Evolutionary conservation across 176 grass and related monocot species (phyloP), one percentile per base, ranked within the genome.

Genomic region (Cocos nucifera): DNA sequence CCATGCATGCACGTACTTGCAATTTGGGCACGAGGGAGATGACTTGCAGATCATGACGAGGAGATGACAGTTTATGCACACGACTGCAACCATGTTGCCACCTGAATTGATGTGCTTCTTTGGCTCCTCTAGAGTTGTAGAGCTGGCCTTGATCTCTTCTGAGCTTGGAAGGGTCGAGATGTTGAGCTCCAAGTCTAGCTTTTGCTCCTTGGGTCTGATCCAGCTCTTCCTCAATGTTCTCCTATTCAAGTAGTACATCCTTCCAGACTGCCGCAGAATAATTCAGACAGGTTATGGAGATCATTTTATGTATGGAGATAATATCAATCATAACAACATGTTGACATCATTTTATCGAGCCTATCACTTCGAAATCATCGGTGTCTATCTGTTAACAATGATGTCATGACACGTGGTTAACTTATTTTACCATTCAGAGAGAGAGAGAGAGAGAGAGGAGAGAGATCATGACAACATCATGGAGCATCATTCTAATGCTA

Each of bases 241-340:
- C 78, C 86, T 88, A 69, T 96, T 96, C 54, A 90, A 74, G 87
- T 96, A 96, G 74, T 96, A 96, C 77, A 96, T 96, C 78, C 59
- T 85, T 56, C 92, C 92, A 28, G 92, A 96, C 92, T 96, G 83
- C 65, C 26, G 62, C 23, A 60, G 57, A 23, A 78, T 25, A 64
- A 56, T 25, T 49, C 19, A 53, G 4, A 16, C 22, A 50, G 9
- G 17, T 70, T 49, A 51, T 5, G 54, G 28, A 29, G 28, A 29
- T 29, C 28, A 29, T 29, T 6, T 29, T 0, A 29, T 4, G 4
- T 27, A 4, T 12, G 14, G 9, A 12, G 2, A 44, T 12, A 12
- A 10, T 8, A 44, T 9, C 35, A 12, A 44, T 44, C 35, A 44
- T 12, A 44, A 44, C 8, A 44, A 44, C 35, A 44, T 44, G 1